Evolutionary conservation across 129 eudicot genomes (phyloP), one percentile per base, ranked within the genome.

Genomic region (Calendula officinalis): DNA sequence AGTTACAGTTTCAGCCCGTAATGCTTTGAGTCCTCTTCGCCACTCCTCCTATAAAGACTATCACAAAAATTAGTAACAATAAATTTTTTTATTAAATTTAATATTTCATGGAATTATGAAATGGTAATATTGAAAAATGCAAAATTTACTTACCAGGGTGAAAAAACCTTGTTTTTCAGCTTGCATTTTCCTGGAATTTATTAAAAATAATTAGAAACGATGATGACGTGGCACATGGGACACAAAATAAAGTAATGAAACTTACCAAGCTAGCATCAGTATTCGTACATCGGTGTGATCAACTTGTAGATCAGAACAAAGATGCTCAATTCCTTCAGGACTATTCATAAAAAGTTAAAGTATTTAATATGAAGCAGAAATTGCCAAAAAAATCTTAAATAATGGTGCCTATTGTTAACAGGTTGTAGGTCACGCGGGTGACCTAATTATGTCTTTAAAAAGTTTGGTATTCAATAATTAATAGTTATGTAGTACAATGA

Each of bases 151-250:
- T 83, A 90, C 97, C 91, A 67, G 67, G 41, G 91, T 86, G 71
- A 90, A 90, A 44, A 78, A 89, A 43, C 91, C 97, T 69, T 89
- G 97, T 64, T 77, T 89, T 75, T 81, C 91, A 34, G 97, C 88
- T 72, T 76, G 84, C 97, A 89, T 81, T 78, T 89, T 89, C 97
- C 97, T 86, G 82, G 14, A 71, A 62, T 3, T 17, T 50, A 10
- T 15, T 57, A 12, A 43, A 4, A 37, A 36, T 8, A 10, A 76
- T 51, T 43, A 62, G 57, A 32, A 9, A 45, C n/a, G 4, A 45
- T 11, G 13, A 45, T 15, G 13, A 45, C 50, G 13, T 8, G 5
- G 56, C 16, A 30, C 33, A 15, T 17, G 22, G 16, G 16, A 62
- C 41, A 61, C 15, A 35, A 63, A 48, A 56, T 44, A 55, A 1